These are phyloP conservation scores for Cercospora nicotianae DNA, from an alignment of 2,329 filamentous ascomycete species.

Conservation along the genomic window DNA sequence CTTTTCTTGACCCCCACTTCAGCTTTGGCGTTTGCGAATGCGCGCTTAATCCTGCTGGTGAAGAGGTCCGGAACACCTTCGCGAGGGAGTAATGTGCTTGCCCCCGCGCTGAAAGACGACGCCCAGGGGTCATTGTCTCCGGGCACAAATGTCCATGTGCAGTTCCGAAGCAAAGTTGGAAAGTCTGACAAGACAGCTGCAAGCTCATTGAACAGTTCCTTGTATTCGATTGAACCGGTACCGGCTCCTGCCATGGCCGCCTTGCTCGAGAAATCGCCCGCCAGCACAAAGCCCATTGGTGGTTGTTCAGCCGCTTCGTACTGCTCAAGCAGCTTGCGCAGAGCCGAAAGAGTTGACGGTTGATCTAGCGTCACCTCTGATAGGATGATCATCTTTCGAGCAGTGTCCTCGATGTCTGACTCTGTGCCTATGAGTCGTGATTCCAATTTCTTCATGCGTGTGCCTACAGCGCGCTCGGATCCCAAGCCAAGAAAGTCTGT, in stretches of 20 bases:
- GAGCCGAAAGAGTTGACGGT: conserved; percentile 74
- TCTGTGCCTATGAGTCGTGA: conserved; percentile 58
- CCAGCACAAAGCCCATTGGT: conserved; percentile 77
- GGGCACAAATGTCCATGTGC: conserved; percentile 88
- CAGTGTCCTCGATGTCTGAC: conserved; percentile 27
- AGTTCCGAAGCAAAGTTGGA: conserved; percentile 71
- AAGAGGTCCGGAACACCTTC: conserved; percentile 82
- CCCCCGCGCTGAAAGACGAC: conserved; percentile 77
- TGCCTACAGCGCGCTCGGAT: conserved; percentile 79
- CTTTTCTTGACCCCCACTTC: conserved; percentile 56
- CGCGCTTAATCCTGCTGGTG: conserved; percentile 79
- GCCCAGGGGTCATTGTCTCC: conserved; percentile 98
- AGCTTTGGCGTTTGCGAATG: conserved; percentile 74
- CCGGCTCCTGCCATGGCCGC: conserved; percentile 64
- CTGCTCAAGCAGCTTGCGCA: conserved; percentile 72
- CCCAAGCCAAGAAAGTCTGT: conserved; percentile 93
- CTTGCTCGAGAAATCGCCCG: conserved; percentile 75
- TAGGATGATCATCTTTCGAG: conserved; percentile 67
- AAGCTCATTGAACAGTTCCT: conserved; percentile 89
- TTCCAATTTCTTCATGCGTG: conserved; percentile 80
- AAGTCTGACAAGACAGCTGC: conserved; percentile 82
- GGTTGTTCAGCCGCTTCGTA: conserved; percentile 65
- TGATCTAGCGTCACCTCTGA: conserved; percentile 86
- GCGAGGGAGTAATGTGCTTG: conserved; percentile 67
- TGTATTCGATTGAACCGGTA: conserved; percentile 87